Conservation (phyloP, 2,329 filamentous ascomycete species). For the Cercospora nicotianae region DNA sequence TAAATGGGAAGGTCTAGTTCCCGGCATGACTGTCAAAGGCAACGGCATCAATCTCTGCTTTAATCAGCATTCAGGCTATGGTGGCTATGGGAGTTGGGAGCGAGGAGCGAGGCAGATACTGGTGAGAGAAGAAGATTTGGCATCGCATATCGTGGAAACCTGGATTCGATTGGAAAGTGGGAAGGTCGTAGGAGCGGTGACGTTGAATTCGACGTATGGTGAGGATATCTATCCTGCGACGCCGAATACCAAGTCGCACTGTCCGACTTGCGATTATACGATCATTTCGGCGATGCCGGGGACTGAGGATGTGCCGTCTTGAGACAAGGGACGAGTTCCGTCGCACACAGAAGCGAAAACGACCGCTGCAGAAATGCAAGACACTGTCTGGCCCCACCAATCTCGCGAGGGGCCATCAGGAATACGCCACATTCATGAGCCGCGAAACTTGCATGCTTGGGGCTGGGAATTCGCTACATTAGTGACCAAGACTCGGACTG, state of each 20-base stretch:
- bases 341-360: no score
- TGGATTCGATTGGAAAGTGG: slow-evolving; percentile 39
- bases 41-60: slow-evolving; percentile 39
- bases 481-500: background rate
- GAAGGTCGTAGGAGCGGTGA: slow-evolving; percentile 32
- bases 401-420: no score
- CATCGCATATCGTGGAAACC: slow-evolving; percentile 29
- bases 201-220: slow-evolving; percentile 37
- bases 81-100: slow-evolving; percentile 39
- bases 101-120: slow-evolving; percentile 36
- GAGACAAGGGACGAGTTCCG: background rate
- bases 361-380: no score
- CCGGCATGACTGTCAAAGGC: slow-evolving; percentile 34
- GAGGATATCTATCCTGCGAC: slow-evolving; percentile 34
- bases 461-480: background rate
- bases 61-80: slow-evolving; percentile 36
- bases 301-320: slow-evolving; percentile 7
- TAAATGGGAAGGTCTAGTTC: slow-evolving; percentile 33
- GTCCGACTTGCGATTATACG: slow-evolving; percentile 27
- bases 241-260: slow-evolving; percentile 27
- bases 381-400: background rate
- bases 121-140: slow-evolving; percentile 28
- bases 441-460: background rate
- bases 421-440: background rate
- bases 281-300: slow-evolving; percentile 23